A percentile compares a stretch with the other conserved stretches of the same genome.
phyloP scores from a whole-genome alignment of 352 stramenopile genomes.

The Thraustotheca clavata region DNA sequence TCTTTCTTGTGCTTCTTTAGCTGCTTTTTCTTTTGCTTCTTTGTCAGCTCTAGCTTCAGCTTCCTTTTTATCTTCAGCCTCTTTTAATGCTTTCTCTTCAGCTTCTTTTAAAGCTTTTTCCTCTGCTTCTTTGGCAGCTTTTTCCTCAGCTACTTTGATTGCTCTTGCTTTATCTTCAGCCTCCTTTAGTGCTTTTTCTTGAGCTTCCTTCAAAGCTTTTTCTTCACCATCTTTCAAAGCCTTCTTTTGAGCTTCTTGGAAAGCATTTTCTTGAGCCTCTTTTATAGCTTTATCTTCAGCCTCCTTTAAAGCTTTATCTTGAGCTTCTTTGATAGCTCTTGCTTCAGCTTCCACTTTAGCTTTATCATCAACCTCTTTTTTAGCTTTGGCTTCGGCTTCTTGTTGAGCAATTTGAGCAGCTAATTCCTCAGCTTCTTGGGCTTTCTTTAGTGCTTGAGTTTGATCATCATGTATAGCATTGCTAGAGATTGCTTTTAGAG shows the following conservation, averaged over 20 bases:
- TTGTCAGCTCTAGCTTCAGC: background rate
- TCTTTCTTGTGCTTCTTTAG: background rate
- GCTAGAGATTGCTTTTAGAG: too few relatives aligned
- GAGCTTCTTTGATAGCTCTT: background rate
- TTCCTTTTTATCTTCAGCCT: background rate
- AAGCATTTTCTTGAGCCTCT: background rate
- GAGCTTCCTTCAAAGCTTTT: background rate
- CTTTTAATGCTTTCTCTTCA: background rate
- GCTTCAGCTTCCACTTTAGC: background rate
- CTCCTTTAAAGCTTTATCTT: background rate
- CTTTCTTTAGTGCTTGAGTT: background rate
- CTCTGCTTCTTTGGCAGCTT: background rate
- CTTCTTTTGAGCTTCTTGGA: background rate
- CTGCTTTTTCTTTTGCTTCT: background rate
- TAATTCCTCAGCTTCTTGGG: background rate
- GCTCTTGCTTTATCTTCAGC: background rate
- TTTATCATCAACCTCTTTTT: background rate
- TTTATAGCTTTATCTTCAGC: background rate
- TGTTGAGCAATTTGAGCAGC: background rate
- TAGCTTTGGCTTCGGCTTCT: background rate
- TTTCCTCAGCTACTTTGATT: background rate
- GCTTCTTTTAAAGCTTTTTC: background rate
- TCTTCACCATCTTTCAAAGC: background rate
- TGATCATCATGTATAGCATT: too few relatives aligned
- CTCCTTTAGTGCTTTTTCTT: background rate